Conservation (phyloP, 345 rosid genomes). For the Atalantia buxifolia region DNA sequence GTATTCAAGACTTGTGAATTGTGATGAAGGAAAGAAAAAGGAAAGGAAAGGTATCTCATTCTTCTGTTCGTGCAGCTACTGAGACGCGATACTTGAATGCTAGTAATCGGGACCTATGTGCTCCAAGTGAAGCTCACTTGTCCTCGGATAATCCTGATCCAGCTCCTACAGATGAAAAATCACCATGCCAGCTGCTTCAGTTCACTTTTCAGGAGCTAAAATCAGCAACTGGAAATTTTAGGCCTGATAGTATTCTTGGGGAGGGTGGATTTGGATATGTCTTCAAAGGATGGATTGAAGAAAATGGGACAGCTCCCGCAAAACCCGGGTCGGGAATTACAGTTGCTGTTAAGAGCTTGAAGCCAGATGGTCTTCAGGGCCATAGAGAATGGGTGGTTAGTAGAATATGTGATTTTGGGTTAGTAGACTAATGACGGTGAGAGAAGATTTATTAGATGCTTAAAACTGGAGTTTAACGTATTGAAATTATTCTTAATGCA, state of each 20-base stretch:
- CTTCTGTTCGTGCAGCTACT: slow-evolving; percentile 40
- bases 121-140: slow-evolving; percentile 52
- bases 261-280: slow-evolving; percentile 88
- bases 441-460: slow-evolving; percentile 13
- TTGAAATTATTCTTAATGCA: slow-evolving; percentile 32
- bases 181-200: slow-evolving; percentile 54
- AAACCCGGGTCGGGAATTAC: slow-evolving; percentile 84
- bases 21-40: neutral
- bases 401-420: slow-evolving; percentile 42
- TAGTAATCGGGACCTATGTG: slow-evolving; percentile 61
- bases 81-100: slow-evolving; percentile 75
- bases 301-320: slow-evolving; percentile 74
- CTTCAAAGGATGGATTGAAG: slow-evolving; percentile 85
- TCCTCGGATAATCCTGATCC: slow-evolving; percentile 47
- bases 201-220: slow-evolving; percentile 72
- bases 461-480: slow-evolving; percentile 13
- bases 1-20: neutral
- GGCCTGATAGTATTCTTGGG: slow-evolving; percentile 85
- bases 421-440: slow-evolving; percentile 31
- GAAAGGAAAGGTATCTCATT: neutral
- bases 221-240: slow-evolving; percentile 77
- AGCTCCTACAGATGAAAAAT: slow-evolving; percentile 26
- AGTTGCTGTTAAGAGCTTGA: slow-evolving; percentile 82
- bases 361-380: slow-evolving; percentile 89
- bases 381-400: slow-evolving; percentile 91